Evolutionary conservation across 2,329 filamentous ascomycete genomes (phyloP).

Genomic region (Calonectria ilicicola): DNA sequence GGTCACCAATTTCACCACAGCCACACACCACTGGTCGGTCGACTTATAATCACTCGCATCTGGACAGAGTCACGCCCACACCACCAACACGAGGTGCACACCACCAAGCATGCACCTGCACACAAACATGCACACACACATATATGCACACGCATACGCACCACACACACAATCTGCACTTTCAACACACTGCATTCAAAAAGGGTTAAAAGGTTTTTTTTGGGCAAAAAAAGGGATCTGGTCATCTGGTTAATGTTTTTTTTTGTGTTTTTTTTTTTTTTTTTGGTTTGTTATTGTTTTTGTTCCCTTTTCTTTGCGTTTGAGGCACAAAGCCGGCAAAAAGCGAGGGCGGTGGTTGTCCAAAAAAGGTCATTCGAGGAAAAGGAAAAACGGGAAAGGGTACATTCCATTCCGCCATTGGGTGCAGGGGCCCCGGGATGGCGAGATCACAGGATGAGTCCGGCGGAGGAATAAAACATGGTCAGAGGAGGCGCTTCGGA

Average conservation of each 20-base stretch:
- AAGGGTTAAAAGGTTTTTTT: constrained; percentile 1
- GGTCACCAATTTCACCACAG: constrained; percentile 2
- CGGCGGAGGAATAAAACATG: constrained; percentile 1
- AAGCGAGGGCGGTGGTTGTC: neutral
- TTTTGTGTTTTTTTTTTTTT: neutral
- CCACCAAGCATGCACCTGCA: neutral
- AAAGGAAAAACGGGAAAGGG: neutral
- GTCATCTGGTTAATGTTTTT: neutral
- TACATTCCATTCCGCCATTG: constrained; percentile 25
- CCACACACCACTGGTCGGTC: neutral
- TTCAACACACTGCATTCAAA: constrained; percentile 4
- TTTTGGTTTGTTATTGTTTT: neutral
- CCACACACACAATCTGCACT: constrained; percentile 1
- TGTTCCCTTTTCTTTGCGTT: neutral
- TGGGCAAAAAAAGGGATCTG: neutral
- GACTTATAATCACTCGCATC: constrained; percentile 18
- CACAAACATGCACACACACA: neutral
- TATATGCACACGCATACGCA: neutral
- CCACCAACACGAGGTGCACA: constrained; percentile 4
- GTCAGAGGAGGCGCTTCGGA: constrained; percentile 7
- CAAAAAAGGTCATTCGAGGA: constrained; percentile 13
- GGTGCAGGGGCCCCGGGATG: constrained; percentile 10
- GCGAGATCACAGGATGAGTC: neutral
- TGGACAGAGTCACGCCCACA: constrained; percentile 2
- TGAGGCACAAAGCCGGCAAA: constrained; percentile 12